Percentiles rank a stretch among this genome's conserved stretches.
Evolutionary conservation across 805 yeast species (phyloP).

Genomic region (Metschnikowia matae): DNA sequence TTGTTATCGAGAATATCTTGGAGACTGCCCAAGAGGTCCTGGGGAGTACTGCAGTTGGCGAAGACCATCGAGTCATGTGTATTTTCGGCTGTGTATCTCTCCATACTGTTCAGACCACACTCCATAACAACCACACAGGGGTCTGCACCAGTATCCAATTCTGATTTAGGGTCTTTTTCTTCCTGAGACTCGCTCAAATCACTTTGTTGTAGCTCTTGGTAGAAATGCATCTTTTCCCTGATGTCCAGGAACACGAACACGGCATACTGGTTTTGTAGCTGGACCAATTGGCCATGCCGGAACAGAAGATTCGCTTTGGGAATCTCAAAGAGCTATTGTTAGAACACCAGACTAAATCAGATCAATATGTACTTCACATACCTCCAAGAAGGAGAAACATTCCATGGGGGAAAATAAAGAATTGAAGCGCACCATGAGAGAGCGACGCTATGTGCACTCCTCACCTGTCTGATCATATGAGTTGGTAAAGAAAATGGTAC

Average conservation of each 20-base stretch:
- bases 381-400: conserved; percentile 3
- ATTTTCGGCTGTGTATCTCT: background rate
- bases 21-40: conserved; percentile 4
- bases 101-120: conserved; percentile 7
- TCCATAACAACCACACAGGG: conserved; percentile 5
- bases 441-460: background rate
- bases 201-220: conserved; percentile 4
- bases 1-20: conserved; percentile 2
- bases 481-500: conserved; percentile 34
- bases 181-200: background rate
- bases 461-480: conserved; percentile 18
- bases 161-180: background rate
- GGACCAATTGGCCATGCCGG: background rate
- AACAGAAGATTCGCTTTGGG: conserved; percentile 3
- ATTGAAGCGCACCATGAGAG: background rate
- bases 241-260: conserved; percentile 11
- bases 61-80: background rate
- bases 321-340: conserved; percentile 6
- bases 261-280: conserved; percentile 9
- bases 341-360: background rate
- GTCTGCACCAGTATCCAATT: background rate
- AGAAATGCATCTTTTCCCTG: conserved; percentile 10
- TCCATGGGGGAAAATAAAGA: background rate
- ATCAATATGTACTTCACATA: background rate
- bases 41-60: conserved; percentile 3